Base-by-base conservation (phyloP, 495 filamentous ascomycete species). In the Pseudomonodictys pantanalensis region DNA sequence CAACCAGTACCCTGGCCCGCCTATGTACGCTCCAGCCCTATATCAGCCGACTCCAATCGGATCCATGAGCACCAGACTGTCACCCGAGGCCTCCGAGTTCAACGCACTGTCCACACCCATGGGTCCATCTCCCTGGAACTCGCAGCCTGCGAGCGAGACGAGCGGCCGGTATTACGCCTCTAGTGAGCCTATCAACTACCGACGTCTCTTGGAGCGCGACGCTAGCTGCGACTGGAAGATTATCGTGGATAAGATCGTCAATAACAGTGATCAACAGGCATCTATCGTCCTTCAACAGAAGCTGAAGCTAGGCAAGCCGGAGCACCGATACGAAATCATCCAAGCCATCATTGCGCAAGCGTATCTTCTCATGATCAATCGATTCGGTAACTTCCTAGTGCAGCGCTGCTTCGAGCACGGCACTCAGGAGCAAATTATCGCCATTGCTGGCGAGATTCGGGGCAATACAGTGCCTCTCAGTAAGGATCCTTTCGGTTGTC, bases 221-320 rank as follows among this genome's bases (percentile, higher is more conserved):
- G 89, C 96, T 66, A 95, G 87, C 56, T 97, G 92, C 78, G 93
- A 97, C 75, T 98, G 95, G 93, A 96, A 92, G 74, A 96, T 96
- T 68, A 97, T 98, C 63, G 92, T 98, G 33, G 95, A 97, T 74
- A 98, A 97, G 78, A 98, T 98, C 69, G 91, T 97, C 50, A 95
- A 91, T 85, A 96, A 90, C 75, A 97, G 97, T 70, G 93, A 98
- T 67, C 93, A 98, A 70, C 93, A 98, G 73, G 95, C 93, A 15
- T 97, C 95, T 0, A 97, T 98, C 62, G 97, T 98, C 73, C 76
- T 98, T 24, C 93, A 98, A 72, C 95, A 98, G 73, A 98, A 98
- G 77, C 88, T 98, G 57, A 98, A 98, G 76, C 89, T 97, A 54
- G 91, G 90, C 52, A 97, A 93, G 10, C 79, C 85, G 0, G 92